Percentiles rank a stretch among this genome's conserved stretches.
Conservation (phyloP, 2,329 filamentous ascomycete genomes). For the Aspergillus nomiae region DNA sequence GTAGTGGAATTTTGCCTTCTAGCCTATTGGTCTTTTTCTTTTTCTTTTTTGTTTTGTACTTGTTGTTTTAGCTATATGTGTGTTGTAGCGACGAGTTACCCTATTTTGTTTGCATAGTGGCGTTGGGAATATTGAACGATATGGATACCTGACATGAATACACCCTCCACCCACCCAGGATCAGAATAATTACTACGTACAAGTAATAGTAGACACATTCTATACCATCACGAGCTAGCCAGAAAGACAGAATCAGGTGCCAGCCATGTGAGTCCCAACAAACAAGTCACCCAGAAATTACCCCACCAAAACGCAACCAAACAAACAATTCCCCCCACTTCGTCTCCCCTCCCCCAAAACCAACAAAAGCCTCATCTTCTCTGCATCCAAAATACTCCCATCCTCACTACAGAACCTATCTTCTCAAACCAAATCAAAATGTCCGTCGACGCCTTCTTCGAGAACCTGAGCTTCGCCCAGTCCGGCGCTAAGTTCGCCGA, state of each 20-base stretch:
- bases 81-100: not conserved
- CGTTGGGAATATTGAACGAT: not conserved
- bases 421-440: slow-evolving; percentile 19
- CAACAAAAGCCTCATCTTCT: not conserved
- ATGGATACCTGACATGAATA: not conserved
- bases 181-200: not conserved
- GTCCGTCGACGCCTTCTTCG: slow-evolving; percentile 30
- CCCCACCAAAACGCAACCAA: not conserved
- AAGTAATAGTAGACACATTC: not conserved
- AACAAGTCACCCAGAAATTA: slow-evolving; percentile 1
- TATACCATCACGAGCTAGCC: not conserved
- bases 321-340: not conserved
- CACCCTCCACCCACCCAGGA: not conserved
- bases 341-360: not conserved
- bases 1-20: slow-evolving; percentile 46
- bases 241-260: not conserved
- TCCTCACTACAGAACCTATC: not conserved
- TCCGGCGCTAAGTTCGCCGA: slow-evolving; percentile 31
- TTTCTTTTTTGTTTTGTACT: not conserved
- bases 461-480: slow-evolving; percentile 29
- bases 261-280: not conserved
- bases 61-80: not conserved
- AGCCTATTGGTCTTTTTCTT: not conserved
- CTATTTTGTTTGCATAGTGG: not conserved
- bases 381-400: not conserved